Conservation (phyloP, 306 rosid species). For the Cajanus cajan region DNA sequence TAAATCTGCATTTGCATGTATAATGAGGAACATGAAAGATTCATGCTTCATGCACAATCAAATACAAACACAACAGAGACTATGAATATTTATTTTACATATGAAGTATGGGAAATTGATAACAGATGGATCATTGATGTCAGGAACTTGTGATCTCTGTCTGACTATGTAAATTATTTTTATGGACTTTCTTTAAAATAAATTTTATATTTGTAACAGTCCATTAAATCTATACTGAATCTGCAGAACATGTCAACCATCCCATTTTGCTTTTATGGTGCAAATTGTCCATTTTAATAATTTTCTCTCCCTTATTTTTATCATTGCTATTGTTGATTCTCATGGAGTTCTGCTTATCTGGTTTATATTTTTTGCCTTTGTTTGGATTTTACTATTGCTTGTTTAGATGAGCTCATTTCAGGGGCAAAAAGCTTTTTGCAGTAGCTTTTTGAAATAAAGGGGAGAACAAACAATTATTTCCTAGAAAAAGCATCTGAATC, state of each 20-base stretch:
- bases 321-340: background rate
- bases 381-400: background rate
- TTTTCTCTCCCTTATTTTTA: background rate
- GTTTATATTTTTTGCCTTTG: background rate
- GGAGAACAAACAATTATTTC: too few species aligned
- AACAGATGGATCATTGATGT: background rate
- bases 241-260: background rate
- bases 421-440: too few species aligned
- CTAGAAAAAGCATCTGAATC: too few species aligned
- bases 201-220: background rate
- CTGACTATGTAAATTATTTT: background rate
- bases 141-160: background rate
- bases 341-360: background rate
- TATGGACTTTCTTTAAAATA: background rate
- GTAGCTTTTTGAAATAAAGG: too few species aligned
- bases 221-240: background rate
- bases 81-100: background rate
- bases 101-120: background rate
- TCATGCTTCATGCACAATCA: background rate
- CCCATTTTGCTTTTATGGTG: background rate
- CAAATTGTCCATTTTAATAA: background rate
- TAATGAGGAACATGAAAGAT: background rate
- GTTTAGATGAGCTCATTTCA: background rate
- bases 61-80: background rate
- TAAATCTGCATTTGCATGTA: background rate